Percentiles rank a stretch among this genome's conserved stretches.
Evolutionary conservation across 257 asterid species (phyloP).

Genomic region (Gentiana macrophylla): DNA sequence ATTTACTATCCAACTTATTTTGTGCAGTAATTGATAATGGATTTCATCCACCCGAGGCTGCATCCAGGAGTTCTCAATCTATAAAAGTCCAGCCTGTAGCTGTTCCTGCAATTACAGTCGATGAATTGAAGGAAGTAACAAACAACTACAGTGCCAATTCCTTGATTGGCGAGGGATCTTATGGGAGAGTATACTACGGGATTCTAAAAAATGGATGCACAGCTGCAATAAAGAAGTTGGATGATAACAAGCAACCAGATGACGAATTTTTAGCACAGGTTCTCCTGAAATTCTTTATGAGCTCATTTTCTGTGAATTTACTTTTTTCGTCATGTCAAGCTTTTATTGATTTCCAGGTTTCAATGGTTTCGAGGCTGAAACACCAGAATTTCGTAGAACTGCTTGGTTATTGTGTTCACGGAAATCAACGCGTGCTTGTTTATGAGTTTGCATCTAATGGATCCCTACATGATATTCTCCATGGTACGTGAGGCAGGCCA

Average conservation of each 20-base stretch:
- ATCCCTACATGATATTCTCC: slow-evolving; percentile 88
- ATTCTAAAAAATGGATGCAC: slow-evolving; percentile 43
- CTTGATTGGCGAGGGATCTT: slow-evolving; percentile 85
- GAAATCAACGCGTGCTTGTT: slow-evolving; percentile 66
- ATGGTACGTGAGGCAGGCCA: slow-evolving; percentile 38
- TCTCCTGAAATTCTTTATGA: slow-evolving; percentile 4
- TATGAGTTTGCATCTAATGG: slow-evolving; percentile 86
- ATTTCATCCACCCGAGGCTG: slow-evolving; percentile 40
- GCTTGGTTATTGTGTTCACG: slow-evolving; percentile 84
- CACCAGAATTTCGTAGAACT: slow-evolving; percentile 72
- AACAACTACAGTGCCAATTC: slow-evolving; percentile 51
- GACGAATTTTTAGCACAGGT: slow-evolving; percentile 86
- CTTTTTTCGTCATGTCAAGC: not conserved
- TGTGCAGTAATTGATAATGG: slow-evolving; percentile 48
- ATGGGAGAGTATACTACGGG: slow-evolving; percentile 82
- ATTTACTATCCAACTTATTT: slow-evolving; percentile 2
- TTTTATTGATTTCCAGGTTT: slow-evolving; percentile 38
- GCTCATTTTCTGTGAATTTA: slow-evolving; percentile 1
- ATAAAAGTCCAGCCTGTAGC: slow-evolving; percentile 62
- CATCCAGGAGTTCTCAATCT: slow-evolving; percentile 38
- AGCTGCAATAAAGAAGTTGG: slow-evolving; percentile 82
- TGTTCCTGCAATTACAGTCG: slow-evolving; percentile 62
- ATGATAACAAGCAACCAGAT: slow-evolving; percentile 77
- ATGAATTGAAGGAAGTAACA: slow-evolving; percentile 67
- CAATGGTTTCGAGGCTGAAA: slow-evolving; percentile 84